Base-by-base conservation (phyloP, 2,329 filamentous ascomycete genomes). In the Alternaria sp. region DNA sequence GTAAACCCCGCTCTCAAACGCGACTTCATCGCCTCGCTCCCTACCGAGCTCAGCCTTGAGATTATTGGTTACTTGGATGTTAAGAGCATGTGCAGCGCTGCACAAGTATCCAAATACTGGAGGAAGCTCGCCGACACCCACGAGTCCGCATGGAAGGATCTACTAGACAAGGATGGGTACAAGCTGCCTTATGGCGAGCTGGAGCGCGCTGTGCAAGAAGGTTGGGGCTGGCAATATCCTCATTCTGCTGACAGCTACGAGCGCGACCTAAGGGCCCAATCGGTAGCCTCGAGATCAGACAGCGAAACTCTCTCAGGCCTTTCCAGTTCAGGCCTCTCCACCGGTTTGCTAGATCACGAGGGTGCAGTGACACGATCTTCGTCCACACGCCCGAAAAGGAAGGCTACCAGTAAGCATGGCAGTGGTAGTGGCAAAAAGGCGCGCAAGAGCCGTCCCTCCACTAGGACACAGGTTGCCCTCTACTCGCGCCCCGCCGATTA, bases 171-270 rank as follows among this genome's bases (percentile, higher is more conserved):
- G 1, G 93, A 97, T 74, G 92, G 92, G 0, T 97, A 91, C 76
- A 81, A 81, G 28, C 81, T 99, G 2, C 89, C 92, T 0, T 83
- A 88, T 0, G 92, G 91, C 17, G 95, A 99, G 77, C 83, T 99
- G 24, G 88, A 92, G 64, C 89, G 89, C 67, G 93, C 95, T 29
- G 93, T 98, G 54, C 82, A 83, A 40, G 92, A 98, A 80, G 95
- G 95, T 13, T 99, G 95, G 95, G 95, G 93, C 13, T 99, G 95
- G 93, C 95, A 99, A 75, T 92, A 94, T 72, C 92, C 93, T 0
- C 85, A 87, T 54, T 90, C 90, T 0, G 78, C 84, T 4, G 86
- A 91, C 52, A 92, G 90, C 24, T 92, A 85, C 54, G 95, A 99
- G 77, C 85, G 86, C 57, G 93, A 99, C 73, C 78, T 97, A 48